Percentiles rank a stretch among this genome's conserved stretches.
Conservation (phyloP, 441 rosid genomes). For the Populus hybrid region DNA sequence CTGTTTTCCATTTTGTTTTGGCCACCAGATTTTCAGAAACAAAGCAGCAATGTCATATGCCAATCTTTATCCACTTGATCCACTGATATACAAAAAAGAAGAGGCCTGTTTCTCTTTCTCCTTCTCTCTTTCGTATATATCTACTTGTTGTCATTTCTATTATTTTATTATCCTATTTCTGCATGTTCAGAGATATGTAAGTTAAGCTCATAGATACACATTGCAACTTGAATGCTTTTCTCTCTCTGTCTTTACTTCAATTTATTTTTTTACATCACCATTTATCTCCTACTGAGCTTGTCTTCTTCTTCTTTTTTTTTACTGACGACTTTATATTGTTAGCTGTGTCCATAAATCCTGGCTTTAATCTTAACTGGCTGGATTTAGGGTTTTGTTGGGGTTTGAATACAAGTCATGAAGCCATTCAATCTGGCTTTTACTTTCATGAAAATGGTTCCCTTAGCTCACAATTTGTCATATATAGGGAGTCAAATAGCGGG, state of each 20-base stretch:
- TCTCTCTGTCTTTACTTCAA: background rate
- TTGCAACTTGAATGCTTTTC: slow-evolving; percentile 9
- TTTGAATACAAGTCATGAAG: background rate
- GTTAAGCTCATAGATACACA: slow-evolving; percentile 8
- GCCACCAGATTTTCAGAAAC: slow-evolving; percentile 24
- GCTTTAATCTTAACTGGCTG: background rate
- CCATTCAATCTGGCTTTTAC: background rate
- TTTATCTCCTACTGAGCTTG: no score
- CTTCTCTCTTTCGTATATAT: slow-evolving; percentile 9
- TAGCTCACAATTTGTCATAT: background rate
- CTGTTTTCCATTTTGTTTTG: slow-evolving; percentile 19
- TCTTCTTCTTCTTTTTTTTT: background rate
- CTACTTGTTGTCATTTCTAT: background rate
- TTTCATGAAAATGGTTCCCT: background rate
- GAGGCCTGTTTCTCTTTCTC: slow-evolving; percentile 17
- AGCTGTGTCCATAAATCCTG: background rate
- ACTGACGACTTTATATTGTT: background rate
- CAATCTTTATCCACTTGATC: slow-evolving; percentile 45
- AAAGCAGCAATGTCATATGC: slow-evolving; percentile 28
- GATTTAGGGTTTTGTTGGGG: background rate
- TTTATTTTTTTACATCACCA: background rate
- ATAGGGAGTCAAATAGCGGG: no score
- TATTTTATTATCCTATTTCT: slow-evolving; percentile 19
- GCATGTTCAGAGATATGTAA: slow-evolving; percentile 24
- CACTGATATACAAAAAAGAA: slow-evolving; percentile 13